These are phyloP conservation scores for Tolypocladium tundrense DNA, from an alignment of 2,329 filamentous ascomycete species.

Conservation along the genomic window DNA sequence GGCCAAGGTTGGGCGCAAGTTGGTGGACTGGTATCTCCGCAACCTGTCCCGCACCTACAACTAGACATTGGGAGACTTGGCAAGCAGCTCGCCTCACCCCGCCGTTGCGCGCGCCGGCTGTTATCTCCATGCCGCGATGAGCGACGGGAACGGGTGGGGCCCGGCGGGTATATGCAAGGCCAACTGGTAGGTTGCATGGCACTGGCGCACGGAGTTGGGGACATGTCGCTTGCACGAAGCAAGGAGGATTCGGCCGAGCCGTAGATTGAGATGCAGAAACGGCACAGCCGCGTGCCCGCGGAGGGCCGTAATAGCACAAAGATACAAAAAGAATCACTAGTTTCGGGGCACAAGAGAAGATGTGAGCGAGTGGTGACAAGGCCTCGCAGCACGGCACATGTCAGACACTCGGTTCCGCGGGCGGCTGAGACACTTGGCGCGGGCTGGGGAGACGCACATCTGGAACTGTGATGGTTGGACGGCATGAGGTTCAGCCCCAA, in stretches of 20 bases:
- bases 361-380: neutral
- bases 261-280: neutral
- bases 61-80: constrained; percentile 10
- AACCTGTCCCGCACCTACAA: constrained; percentile 93
- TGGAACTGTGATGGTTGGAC: neutral
- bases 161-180: constrained; percentile 14
- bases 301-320: neutral
- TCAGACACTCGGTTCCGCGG: neutral
- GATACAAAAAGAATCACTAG: neutral
- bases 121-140: neutral
- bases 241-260: neutral
- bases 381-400: neutral
- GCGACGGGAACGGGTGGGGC: constrained; percentile 8
- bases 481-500: neutral
- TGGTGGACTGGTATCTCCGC: constrained; percentile 98
- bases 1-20: constrained; percentile 91
- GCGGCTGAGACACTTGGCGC: neutral
- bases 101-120: neutral
- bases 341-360: neutral
- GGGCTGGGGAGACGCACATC: neutral
- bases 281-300: neutral
- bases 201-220: constrained; percentile 32
- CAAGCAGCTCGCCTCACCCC: neutral
- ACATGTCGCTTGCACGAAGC: constrained; percentile 2
- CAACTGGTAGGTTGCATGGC: constrained; percentile 25